phyloP scores from a whole-genome alignment of 768 basidiomycete genomes.

The Psilocybe subaeruginosa region DNA sequence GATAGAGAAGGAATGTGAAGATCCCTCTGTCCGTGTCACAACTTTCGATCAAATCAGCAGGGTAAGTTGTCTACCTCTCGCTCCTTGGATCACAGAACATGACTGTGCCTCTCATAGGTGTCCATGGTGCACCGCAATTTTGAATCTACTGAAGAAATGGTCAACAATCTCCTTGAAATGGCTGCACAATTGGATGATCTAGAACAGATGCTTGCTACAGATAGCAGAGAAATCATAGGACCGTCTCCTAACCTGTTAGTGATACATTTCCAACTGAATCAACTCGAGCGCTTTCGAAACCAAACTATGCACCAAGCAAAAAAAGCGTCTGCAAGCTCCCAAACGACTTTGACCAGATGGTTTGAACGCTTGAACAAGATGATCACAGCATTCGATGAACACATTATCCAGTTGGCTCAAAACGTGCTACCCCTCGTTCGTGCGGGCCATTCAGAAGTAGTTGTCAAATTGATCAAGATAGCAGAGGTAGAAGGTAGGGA shows the following conservation, averaged over 20 bases:
- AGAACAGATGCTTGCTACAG: conserved; percentile 75
- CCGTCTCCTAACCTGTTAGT: conserved; percentile 87
- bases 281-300: conserved; percentile 92
- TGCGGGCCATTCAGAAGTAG: conserved; percentile 79
- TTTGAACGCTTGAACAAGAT: conserved; percentile 86
- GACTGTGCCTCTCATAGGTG: conserved; percentile 54
- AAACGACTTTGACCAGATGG: conserved; percentile 70
- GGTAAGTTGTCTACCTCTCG: conserved; percentile 47
- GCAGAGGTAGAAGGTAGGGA: conserved; percentile 91
- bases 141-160: conserved; percentile 93
- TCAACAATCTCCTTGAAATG: conserved; percentile 93
- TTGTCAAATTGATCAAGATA: conserved; percentile 92
- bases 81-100: not conserved
- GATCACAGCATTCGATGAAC: conserved; percentile 82
- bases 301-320: conserved; percentile 95
- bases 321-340: conserved; percentile 67
- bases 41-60: conserved; percentile 97
- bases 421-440: conserved; percentile 82
- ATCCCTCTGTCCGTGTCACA: conserved; percentile 74
- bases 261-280: conserved; percentile 90
- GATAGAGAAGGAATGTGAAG: conserved; percentile 75
- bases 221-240: conserved; percentile 79
- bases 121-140: conserved; percentile 96
- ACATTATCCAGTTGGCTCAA: conserved; percentile 75
- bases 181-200: conserved; percentile 79